These are phyloP conservation scores for Blastobotrys illinoisensis DNA, from an alignment of 1,139 yeast species.

Conservation along the genomic window DNA sequence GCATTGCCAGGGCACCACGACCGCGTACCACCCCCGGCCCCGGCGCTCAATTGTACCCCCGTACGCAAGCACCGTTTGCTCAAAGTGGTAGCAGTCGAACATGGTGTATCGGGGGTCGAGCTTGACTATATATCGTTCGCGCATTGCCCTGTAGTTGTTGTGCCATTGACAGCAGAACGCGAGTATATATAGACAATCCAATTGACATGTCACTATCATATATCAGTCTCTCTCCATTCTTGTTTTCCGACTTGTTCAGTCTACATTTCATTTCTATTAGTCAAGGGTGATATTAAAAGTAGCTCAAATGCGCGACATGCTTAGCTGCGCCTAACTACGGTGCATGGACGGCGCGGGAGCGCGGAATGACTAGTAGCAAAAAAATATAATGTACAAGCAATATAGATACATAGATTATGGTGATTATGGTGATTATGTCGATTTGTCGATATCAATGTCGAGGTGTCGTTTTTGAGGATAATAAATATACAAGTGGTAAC, in stretches of 20 bases:
- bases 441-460: no score
- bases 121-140: neutral
- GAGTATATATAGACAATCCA: no score
- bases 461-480: neutral
- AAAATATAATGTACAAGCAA: neutral
- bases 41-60: neutral
- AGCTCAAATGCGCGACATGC: no score
- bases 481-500: neutral
- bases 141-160: no score
- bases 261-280: no score
- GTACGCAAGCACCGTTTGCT: neutral
- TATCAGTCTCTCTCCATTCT: no score
- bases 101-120: neutral
- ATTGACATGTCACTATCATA: no score
- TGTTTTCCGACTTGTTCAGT: no score
- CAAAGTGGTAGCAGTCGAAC: neutral
- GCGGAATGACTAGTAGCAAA: neutral
- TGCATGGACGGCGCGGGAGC: no score
- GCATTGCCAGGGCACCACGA: neutral
- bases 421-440: neutral
- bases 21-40: neutral
- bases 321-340: no score
- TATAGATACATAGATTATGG: neutral
- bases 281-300: no score
- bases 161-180: no score